Base-by-base conservation (phyloP, 805 yeast genomes). In the Metschnikowia reukaufii region DNA sequence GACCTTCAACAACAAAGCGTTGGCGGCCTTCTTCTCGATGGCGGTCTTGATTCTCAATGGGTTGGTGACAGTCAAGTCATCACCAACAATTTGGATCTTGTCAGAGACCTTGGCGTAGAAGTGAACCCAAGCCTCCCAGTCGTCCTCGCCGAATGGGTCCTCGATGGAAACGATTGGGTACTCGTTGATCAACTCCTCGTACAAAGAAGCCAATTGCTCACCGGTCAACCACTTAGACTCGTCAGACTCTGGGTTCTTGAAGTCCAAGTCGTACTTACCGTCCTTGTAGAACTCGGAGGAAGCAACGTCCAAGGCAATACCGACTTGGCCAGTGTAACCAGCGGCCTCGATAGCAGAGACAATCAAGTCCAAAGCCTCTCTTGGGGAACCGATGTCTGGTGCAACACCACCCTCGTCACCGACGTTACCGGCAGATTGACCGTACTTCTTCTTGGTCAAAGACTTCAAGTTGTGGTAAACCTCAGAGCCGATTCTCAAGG, bases 401-500 rank as follows among this genome's bases (percentile, higher is more conserved):
- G 99, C 99, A 80, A 92, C 97, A 84, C 99, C 99, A 86, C 99
- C 99, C 83, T 92, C 99, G 77, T 92, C 99, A 84, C 99, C 99
- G 71, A 92, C 99, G 80, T 92, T 92, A 78, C 97, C 98, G 66
- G 99, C 99, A 56, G 96, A 85, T 69, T 88, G 86, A 71, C 99
- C 99, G 86, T 92, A 94, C 73, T 78, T 81, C 84, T 88, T 85
- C 84, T 88, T 88, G 74, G 98, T 86, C 66, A 87, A 78, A 58
- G 91, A 75, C 82, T 94, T 94, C 75, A 92, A 84, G 78, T 81
- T 79, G 84, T 92, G 98, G 94, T 92, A 92, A 63, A 91, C 97
- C 82, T 92, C 99, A 55, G 96, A 73, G 73, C 98, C 98, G 59
- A 88, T 87, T 82, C 97, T 88, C 74, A 94, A 76, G 63, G 96